Evolutionary conservation across 2,329 filamentous ascomycete genomes (phyloP), one percentile per base, ranked within the genome.

Genomic region (Penicillium hesseltinei): DNA sequence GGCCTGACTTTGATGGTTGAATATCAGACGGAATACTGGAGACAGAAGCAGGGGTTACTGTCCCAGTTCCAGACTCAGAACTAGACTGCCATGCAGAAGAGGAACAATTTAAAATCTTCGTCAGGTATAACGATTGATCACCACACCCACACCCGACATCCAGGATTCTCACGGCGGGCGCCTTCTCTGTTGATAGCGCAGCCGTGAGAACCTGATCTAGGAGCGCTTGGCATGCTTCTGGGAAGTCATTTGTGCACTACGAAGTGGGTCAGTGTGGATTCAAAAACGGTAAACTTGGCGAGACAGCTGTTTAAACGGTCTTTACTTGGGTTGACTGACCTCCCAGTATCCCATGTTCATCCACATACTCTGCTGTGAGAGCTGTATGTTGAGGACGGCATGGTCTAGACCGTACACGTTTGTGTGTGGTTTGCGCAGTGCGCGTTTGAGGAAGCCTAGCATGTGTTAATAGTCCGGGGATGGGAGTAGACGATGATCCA

Each of bases 301-400:
- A 21, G 13, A 29, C 21, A 7, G 9, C 23, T 39, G 13, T 42
- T 25, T 25, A 38, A 48, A 11, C 10, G 15, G 35, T 36, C 39
- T 33, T 48, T n/a, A 15, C 15, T 35, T 11, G 27, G 15, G 23
- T 10, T 39, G 1, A 61, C 62, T 46, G 56, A 74, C 80, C 66
- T 78, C 80, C 84, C 83, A 86, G 58, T 82, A 85, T 0, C 83
- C 84, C 72, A 86, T 79, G 56, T 85, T 86, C 82, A 86, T 86
- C 83, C 84, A 86, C 82, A 85, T 83, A n/a, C 76, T 77, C 5
- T 68, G 64, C 2, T 78, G 72, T 1, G 79, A 78, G 1, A 81
- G 66, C 19, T 75, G 70, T 23, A 83, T 60, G 62, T 85, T 84
- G 48, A 85, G 77, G 59, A 82, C 78, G 60, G 81, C 84, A 74